phyloP scores from a whole-genome alignment of 306 rosid species.

The Casuarina cunninghamiana region DNA sequence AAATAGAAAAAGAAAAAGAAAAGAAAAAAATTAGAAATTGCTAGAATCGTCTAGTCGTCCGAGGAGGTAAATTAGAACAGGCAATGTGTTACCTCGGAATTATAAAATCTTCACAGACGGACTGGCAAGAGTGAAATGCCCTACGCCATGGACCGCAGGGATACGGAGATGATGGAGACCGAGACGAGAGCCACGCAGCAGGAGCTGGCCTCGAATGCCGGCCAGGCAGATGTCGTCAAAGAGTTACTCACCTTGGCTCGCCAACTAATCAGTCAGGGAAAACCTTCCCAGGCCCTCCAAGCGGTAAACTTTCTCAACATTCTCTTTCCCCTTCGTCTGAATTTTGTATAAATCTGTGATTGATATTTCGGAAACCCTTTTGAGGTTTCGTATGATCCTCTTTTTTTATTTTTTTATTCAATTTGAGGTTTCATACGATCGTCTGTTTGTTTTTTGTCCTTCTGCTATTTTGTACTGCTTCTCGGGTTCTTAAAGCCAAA shows the following conservation, averaged over 20 bases:
- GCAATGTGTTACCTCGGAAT: neutral
- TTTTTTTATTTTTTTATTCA: neutral
- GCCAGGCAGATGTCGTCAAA: constrained; percentile 34
- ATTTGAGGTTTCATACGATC: too few species aligned
- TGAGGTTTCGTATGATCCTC: too few species aligned
- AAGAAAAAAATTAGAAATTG: constrained; percentile 13
- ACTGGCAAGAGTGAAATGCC: neutral
- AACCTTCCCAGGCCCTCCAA: constrained; percentile 90
- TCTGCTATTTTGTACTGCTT: neutral
- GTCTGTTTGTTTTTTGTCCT: too few species aligned
- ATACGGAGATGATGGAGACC: constrained; percentile 39
- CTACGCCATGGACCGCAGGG: constrained; percentile 38
- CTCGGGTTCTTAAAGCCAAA: neutral
- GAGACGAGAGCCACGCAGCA: constrained; percentile 22
- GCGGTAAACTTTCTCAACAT: constrained; percentile 46
- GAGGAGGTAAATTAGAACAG: neutral
- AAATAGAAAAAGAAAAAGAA: neutral
- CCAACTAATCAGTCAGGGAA: constrained; percentile 75
- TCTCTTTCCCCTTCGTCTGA: neutral
- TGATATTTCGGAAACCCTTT: neutral
- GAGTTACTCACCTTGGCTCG: constrained; percentile 84
- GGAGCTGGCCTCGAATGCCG: constrained; percentile 27
- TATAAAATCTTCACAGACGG: neutral
- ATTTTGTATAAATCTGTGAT: neutral
- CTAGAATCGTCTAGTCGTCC: constrained; percentile 26